phyloP scores from a whole-genome alignment of 2,329 filamentous ascomycete species.

The Calonectria hongkongensis region DNA sequence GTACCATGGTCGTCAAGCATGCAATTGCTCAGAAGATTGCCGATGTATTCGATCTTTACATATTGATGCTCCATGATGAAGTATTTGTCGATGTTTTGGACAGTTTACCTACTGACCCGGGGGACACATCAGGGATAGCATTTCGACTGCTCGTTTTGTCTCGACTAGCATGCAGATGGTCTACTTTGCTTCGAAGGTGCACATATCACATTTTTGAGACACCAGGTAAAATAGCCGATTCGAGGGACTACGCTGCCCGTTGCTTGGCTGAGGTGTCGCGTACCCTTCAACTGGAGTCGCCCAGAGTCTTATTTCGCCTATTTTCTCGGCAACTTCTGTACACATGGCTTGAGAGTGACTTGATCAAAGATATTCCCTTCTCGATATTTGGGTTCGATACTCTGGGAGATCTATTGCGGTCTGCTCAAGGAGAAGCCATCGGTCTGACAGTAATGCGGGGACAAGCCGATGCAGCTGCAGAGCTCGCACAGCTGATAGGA shows the following conservation, averaged over 20 bases:
- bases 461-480: constrained; percentile 77
- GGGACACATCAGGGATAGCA: constrained; percentile 87
- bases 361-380: constrained; percentile 85
- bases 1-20: constrained; percentile 84
- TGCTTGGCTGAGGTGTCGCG: constrained; percentile 81
- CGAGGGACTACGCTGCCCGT: constrained; percentile 81
- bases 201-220: constrained; percentile 97
- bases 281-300: constrained; percentile 77
- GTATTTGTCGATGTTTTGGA: constrained; percentile 90
- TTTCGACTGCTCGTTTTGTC: constrained; percentile 86
- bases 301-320: constrained; percentile 84
- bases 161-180: constrained; percentile 87
- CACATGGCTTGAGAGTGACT: constrained; percentile 86
- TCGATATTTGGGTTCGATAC: constrained; percentile 87
- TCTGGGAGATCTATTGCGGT: constrained; percentile 80
- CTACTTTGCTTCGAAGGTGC: constrained; percentile 88
- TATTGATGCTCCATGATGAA: constrained; percentile 88
- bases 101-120: constrained; percentile 83
- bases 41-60: constrained; percentile 85
- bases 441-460: constrained; percentile 89
- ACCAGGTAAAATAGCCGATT: constrained; percentile 81
- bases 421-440: constrained; percentile 85
- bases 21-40: constrained; percentile 82
- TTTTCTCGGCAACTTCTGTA: constrained; percentile 94
- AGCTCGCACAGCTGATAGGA: constrained; percentile 76